Evolutionary conservation across 1,284 basidiomycete genomes (phyloP), one percentile per base, ranked within the genome.

Genomic region (Leccinum griseonigrum): DNA sequence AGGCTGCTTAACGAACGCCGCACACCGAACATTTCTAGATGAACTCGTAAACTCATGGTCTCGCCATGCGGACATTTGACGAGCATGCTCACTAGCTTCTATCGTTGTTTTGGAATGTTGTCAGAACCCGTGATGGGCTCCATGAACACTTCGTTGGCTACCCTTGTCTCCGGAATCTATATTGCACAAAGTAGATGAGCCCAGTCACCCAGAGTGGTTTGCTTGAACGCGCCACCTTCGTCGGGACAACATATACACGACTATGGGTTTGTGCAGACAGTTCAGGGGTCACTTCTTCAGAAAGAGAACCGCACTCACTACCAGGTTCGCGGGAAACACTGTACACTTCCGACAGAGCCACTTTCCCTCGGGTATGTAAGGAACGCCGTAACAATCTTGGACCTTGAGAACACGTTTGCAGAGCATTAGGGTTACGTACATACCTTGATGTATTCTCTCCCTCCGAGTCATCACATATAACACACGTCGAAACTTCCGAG

Each of bases 311-410:
- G 2, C 16, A 78, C 91, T 69, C 73, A 95, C 94, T 52, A 99
- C 96, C 9, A 96, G 95, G 65, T 91, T 92, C 75, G 98, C 97
- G 0, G 97, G 97, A 2, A 95, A 97, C 18, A 99, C 95, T 1
- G 95, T 98, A 74, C 97, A 99, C 76, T 99, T 99, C 59, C 97
- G 83, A 75, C 97, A 99, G 34, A 99, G 85, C 97, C 97, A 99
- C 76, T 99, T 97, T 1, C 97, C 97, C 77, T 99, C 97, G 0
- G 97, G 97, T 64, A 99, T 98, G 73, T 99, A 99, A 3, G 97
- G 97, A 4, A 99, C 95, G 36, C 97, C 97, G 74, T 99, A 99
- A 73, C 97, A 99, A 75, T 99, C 97, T 96, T 62, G 3, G 55
- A 59, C 22, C 3, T 43, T 69, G 57, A 71, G 68, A 10, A 60